Conservation (phyloP, 495 filamentous ascomycete genomes). For the Podospora appendiculata region DNA sequence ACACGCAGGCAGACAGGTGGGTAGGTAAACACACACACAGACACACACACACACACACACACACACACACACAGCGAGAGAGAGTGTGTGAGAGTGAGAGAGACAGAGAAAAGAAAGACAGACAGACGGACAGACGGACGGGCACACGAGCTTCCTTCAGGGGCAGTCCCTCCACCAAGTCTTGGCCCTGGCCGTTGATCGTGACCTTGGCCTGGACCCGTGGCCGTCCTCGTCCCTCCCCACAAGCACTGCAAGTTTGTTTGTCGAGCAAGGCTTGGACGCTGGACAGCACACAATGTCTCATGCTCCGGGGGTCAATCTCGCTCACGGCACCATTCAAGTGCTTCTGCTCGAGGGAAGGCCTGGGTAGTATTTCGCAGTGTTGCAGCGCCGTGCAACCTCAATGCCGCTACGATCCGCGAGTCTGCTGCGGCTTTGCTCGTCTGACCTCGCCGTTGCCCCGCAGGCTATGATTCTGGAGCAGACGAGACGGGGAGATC, state of each 20-base stretch:
- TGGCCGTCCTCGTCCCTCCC: too few species aligned
- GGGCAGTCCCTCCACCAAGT: background rate
- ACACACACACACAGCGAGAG: background rate
- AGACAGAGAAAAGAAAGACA: background rate
- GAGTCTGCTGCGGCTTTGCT: slow-evolving; percentile 10
- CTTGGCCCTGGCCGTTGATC: background rate
- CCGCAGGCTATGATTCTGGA: slow-evolving; percentile 5
- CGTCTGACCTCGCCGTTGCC: slow-evolving; percentile 5
- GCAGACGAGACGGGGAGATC: too few species aligned
- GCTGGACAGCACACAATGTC: slow-evolving; percentile 10
- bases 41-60: background rate
- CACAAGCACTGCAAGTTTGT: background rate
- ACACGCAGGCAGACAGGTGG: background rate
- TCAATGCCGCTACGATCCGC: slow-evolving; percentile 22
- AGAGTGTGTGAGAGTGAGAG: background rate
- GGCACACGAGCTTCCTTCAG: background rate
- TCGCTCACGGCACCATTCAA: slow-evolving; percentile 6
- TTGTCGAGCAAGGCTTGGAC: slow-evolving; percentile 4
- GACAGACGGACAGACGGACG: background rate
- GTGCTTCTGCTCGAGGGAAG: slow-evolving; percentile 3
- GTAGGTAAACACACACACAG: too few species aligned
- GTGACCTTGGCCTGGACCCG: too few species aligned
- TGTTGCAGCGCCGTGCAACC: slow-evolving; percentile 29
- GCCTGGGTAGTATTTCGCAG: slow-evolving; percentile 14
- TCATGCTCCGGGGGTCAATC: slow-evolving; percentile 11